phyloP scores from a whole-genome alignment of 2,329 filamentous ascomycete species.

The Biscogniauxia mediterranea region DNA sequence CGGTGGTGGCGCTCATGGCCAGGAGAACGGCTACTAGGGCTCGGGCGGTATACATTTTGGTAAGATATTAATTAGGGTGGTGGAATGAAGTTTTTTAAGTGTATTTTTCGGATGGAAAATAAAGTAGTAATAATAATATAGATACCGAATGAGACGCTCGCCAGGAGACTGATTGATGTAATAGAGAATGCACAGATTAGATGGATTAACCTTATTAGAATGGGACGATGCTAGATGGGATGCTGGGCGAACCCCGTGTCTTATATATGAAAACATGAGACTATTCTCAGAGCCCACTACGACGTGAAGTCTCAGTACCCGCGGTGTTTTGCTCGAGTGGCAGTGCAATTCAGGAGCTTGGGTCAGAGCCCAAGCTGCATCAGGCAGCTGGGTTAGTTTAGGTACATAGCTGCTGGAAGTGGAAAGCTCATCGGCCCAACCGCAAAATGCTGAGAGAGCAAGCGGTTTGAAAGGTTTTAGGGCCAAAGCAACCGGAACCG shows the following conservation, averaged over 20 bases:
- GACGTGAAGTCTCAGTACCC: conserved; percentile 16
- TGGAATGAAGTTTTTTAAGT: neutral
- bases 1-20: conserved; percentile 3
- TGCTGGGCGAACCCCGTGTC: conserved; percentile 4
- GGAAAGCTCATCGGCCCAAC: neutral
- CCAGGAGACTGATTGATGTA: too few relatives aligned
- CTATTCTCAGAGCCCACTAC: too few relatives aligned
- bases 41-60: conserved; percentile 8
- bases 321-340: conserved; percentile 6
- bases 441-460: neutral
- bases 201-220: too few relatives aligned
- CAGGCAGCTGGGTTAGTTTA: too few relatives aligned
- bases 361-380: neutral
- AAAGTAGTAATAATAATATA: neutral
- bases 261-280: conserved; percentile 8
- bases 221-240: too few relatives aligned
- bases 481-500: neutral
- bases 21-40: conserved; percentile 5
- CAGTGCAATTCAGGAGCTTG: neutral
- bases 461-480: neutral
- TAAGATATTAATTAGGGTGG: neutral
- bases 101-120: too few relatives aligned
- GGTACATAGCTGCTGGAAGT: neutral
- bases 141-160: too few relatives aligned
- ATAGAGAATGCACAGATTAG: too few relatives aligned